Evolutionary conservation across 352 stramenopile genomes (phyloP).

Genomic region (Phytophthora meadii): DNA sequence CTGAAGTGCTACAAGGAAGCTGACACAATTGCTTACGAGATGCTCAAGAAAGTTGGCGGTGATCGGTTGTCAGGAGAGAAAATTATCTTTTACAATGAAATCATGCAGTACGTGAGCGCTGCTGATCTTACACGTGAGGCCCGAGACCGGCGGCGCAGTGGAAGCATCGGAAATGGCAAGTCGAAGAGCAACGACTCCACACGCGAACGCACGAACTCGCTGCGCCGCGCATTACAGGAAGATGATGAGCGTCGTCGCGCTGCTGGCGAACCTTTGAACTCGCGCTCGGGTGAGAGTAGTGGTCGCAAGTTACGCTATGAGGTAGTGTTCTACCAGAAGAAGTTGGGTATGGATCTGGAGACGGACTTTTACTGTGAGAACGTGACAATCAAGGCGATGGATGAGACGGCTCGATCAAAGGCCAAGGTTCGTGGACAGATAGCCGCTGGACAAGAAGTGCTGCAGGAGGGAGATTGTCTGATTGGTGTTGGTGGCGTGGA

Average conservation of each 20-base stretch:
- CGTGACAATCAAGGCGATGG: slow-evolving; percentile 84
- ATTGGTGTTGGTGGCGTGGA: slow-evolving; percentile 81
- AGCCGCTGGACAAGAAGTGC: slow-evolving; percentile 57
- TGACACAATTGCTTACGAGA: slow-evolving; percentile 85
- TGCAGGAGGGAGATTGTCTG: slow-evolving; percentile 84
- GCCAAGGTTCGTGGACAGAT: slow-evolving; percentile 69
- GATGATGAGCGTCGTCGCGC: slow-evolving; percentile 59
- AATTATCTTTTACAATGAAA: slow-evolving; percentile 90
- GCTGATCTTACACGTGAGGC: slow-evolving; percentile 83
- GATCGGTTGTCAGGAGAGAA: slow-evolving; percentile 78
- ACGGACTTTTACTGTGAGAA: slow-evolving; percentile 92
- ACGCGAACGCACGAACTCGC: slow-evolving; percentile 69
- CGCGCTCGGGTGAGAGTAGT: slow-evolving; percentile 27
- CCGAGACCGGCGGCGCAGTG: slow-evolving; percentile 53
- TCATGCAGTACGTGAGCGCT: slow-evolving; percentile 77
- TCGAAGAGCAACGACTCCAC: slow-evolving; percentile 60
- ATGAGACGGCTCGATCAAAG: slow-evolving; percentile 53
- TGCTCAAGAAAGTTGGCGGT: slow-evolving; percentile 80
- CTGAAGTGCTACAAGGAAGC: slow-evolving; percentile 91
- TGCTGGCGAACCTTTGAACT: slow-evolving; percentile 37
- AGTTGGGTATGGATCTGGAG: slow-evolving; percentile 85
- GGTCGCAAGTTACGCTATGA: slow-evolving; percentile 80
- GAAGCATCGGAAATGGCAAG: slow-evolving; percentile 41
- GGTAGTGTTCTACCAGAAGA: slow-evolving; percentile 84
- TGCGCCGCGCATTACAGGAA: slow-evolving; percentile 74